Conservation (phyloP, 73 alveolate genomes). For the Stentor roeselii region DNA sequence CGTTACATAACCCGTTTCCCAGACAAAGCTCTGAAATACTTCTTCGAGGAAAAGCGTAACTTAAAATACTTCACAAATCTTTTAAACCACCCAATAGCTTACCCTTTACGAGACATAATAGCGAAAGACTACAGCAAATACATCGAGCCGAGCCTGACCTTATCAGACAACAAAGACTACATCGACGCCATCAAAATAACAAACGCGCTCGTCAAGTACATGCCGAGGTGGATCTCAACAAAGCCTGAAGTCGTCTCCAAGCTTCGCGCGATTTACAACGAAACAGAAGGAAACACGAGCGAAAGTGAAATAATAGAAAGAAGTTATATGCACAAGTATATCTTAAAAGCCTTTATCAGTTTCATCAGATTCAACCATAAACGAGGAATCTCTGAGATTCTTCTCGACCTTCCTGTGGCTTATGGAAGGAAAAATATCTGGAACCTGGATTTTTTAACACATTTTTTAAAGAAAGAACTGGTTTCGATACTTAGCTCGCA, state of each 20-base stretch:
- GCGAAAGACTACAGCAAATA: neutral
- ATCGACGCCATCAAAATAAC: neutral
- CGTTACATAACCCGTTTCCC: constrained; percentile 19
- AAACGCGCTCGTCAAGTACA: neutral
- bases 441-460: neutral
- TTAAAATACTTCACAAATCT: neutral
- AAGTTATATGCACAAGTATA: constrained; percentile 4
- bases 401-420: constrained; percentile 14
- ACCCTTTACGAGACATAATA: neutral
- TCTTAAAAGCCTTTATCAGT: constrained; percentile 11
- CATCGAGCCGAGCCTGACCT: neutral
- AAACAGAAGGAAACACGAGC: neutral
- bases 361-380: constrained; percentile 17
- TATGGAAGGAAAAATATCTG: constrained; percentile 18
- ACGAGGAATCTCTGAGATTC: neutral
- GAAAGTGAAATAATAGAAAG: constrained; percentile 11
- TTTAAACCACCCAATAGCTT: neutral
- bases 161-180: neutral
- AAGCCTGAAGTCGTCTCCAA: neutral
- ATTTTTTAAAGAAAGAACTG: constrained; percentile 6
- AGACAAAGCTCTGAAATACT: neutral
- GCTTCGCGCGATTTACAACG: neutral
- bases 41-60: neutral
- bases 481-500: neutral
- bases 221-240: constrained; percentile 13